Base-by-base conservation (phyloP, 306 rosid genomes). In the Medicago lupulina region DNA sequence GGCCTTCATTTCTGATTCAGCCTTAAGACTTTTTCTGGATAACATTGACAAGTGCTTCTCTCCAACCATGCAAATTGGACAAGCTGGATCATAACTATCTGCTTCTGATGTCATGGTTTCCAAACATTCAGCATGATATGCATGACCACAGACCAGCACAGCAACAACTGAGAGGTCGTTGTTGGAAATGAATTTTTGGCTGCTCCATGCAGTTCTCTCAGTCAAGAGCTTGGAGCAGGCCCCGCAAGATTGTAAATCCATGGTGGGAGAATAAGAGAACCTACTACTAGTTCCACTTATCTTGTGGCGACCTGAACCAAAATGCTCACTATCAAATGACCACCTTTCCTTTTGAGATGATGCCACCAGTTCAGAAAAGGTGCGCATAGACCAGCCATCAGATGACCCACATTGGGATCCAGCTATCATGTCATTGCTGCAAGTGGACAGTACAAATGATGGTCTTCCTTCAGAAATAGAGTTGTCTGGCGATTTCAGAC, bases 351-450 rank as follows among this genome's bases (percentile, higher is more conserved):
- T 86, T 67, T 86, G 96, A 73, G 93, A 89, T 17, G 91, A 85
- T 23, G 96, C 96, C 83, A 92, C 89, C 47, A 92, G 90, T 85
- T 92, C 97, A 51, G 97, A 92, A 80, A 92, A 89, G 58, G 97
- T 89, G 70, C 88, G 93, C 88, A 89, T 86, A 50, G 97, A 92
- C 97, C 97, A 92, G 81, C 96, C 91, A 71, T 92, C 97, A 16
- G 97, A 92, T 43, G 97, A 92, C 8, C 92, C 96, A 23, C 86
- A 87, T 31, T 92, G 96, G 43, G 96, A 92, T 66, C 91, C 93
- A 39, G 81, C 72, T 53, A 87, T 86, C 40, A 89, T 77, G 73
- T 92, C 96, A 62, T 88, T 86, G 87, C 97, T 89, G 86, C 91
- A 82, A 73, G 85, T 83, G 18, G 97, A 89, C 70, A 86, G 88